Base-by-base conservation (phyloP, 805 yeast species). In the Saccharomycopsis synnaedendra region DNA sequence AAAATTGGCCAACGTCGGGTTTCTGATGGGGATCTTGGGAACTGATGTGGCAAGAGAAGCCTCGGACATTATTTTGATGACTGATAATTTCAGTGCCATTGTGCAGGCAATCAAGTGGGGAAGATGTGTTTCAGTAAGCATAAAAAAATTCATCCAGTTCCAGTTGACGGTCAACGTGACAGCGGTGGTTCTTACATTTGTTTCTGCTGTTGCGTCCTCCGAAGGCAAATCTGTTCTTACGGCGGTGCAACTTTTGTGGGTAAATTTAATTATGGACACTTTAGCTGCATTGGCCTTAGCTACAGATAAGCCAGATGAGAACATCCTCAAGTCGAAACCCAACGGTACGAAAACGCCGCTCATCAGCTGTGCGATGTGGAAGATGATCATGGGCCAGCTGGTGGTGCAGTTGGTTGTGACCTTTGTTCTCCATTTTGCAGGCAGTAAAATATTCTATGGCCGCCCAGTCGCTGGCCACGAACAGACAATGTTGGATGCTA, bases 31-130 rank as follows among this genome's bases (percentile, higher is more conserved):
- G 55, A 86, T 89, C 52, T 75, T 95, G 5, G 99, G 99, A 55
- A 93, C 98, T 2, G 99, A 93, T 66, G 97, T 93, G 53, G 98
- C 99, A 6, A 78, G 96, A 64, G 99, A 93, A 62, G 98, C 98
- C 5, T 85, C 90, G 6, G 95, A 86, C 66, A 86, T 86, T 56
- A 85, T 86, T 56, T 72, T 86, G 54, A 86, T 86, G 93, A 89
- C 90, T 42, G 96, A 93, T 67, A 95, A 93, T 67, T 93, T 93
- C 61, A 71, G 86, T 4, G 89, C 94, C 40, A 93, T 93, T 64
- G 97, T 93, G 42, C 85, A 86, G 62, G 99, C 98, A 28, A 85
- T 93, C 58, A 85, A 87, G 65, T 93, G 98, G 98, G 99, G 99
- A 46, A 76, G 99, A 65, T 89, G 97, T 46, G 97, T 93, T 52